These are phyloP conservation scores for Diplosphaera chodatii DNA, from an alignment of 139 green algal species.

Conservation along the genomic window DNA sequence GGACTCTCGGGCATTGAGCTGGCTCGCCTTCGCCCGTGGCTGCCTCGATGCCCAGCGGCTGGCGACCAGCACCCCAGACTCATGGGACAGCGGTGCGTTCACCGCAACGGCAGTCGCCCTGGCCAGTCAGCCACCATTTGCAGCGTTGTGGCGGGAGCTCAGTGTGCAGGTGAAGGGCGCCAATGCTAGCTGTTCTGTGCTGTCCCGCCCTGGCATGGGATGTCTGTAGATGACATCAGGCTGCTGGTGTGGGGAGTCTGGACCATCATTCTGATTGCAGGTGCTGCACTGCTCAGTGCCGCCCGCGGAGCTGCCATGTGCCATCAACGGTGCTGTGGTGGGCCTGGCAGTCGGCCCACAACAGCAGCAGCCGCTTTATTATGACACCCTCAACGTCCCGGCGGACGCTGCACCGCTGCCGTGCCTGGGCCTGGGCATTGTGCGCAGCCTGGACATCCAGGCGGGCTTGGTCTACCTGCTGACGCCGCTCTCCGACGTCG, in stretches of 20 bases:
- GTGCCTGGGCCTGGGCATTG: constrained; percentile 69
- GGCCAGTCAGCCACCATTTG: constrained; percentile 36
- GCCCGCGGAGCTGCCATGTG: constrained; percentile 23
- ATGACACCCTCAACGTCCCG: neutral
- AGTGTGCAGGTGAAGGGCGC: constrained; percentile 8
- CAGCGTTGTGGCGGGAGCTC: constrained; percentile 25
- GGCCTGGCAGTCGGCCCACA: constrained; percentile 30
- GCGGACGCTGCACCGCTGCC: constrained; percentile 13
- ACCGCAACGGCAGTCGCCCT: constrained; percentile 29
- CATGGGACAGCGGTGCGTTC: constrained; percentile 27
- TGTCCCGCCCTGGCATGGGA: no score
- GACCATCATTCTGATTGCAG: neutral
- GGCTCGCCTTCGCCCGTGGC: constrained; percentile 53
- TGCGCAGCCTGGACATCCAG: constrained; percentile 49
- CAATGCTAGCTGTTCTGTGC: no score
- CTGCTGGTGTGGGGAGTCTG: no score
- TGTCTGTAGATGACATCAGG: no score
- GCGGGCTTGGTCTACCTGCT: constrained; percentile 46
- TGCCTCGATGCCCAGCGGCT: constrained; percentile 13
- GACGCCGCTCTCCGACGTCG: constrained; percentile 29
- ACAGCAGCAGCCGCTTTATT: neutral
- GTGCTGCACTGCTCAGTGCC: constrained; percentile 31
- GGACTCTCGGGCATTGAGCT: constrained; percentile 50
- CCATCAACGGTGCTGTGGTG: constrained; percentile 65
- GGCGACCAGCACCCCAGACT: neutral